A percentile compares a stretch with the other conserved stretches of the same genome.
Conservation (phyloP, 2,329 filamentous ascomycete genomes). For the Leptosphaerulina australis region DNA sequence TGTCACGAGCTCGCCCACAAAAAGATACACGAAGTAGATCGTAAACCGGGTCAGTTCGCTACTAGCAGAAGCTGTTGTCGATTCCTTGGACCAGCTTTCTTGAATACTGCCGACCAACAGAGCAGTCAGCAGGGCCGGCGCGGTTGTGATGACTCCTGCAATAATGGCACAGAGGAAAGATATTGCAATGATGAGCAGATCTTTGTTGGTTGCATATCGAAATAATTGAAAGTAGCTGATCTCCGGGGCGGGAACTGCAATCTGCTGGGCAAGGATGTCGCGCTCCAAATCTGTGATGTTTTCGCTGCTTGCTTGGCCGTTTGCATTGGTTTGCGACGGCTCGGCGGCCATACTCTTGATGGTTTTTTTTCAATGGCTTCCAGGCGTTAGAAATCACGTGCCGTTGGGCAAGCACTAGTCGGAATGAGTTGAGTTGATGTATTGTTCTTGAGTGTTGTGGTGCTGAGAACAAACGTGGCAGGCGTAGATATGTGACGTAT, state of each 20-base stretch:
- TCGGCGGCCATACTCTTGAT: not conserved
- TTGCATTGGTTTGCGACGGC: not conserved
- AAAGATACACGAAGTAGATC: slow-evolving; percentile 35
- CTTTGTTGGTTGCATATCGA: not conserved
- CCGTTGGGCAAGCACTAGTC: too few species aligned
- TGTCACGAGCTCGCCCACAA: slow-evolving; percentile 61
- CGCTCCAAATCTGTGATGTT: not conserved
- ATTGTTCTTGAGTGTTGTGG: too few species aligned
- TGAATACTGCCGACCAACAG: not conserved
- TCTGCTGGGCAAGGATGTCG: not conserved
- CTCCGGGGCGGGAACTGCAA: not conserved
- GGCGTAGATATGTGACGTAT: too few species aligned
- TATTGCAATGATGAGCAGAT: not conserved
- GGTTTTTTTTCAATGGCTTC: too few species aligned
- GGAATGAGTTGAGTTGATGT: too few species aligned
- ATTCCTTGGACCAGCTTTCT: not conserved
- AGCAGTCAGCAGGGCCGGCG: not conserved
- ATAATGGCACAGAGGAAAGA: not conserved
- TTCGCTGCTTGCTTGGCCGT: not conserved
- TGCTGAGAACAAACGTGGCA: too few species aligned
- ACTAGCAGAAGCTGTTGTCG: not conserved
- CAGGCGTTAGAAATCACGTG: too few species aligned
- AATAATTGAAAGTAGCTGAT: not conserved
- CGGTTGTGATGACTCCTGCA: not conserved
- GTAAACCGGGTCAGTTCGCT: slow-evolving; percentile 16